Evolutionary conservation across 371 early-diverging fungal species (phyloP).

Genomic region (Mucor sp.): DNA sequence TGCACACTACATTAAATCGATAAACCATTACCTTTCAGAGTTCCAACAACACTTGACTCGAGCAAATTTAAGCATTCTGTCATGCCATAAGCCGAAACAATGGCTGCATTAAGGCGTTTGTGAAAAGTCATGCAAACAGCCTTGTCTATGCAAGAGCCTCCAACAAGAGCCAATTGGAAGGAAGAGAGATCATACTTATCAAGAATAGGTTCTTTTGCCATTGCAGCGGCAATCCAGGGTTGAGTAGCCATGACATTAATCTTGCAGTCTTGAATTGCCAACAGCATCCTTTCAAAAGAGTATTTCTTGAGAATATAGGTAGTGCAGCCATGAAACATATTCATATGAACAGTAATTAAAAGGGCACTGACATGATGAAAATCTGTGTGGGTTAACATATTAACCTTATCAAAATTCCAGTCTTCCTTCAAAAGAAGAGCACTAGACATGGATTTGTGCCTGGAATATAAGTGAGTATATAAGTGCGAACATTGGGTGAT

Average conservation of each 20-base stretch:
- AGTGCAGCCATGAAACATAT: conserved; percentile 33
- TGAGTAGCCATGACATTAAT: conserved; percentile 67
- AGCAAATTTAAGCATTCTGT: conserved; percentile 20
- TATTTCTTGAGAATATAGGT: conserved; percentile 67
- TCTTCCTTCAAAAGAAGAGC: background rate
- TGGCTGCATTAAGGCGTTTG: conserved; percentile 28
- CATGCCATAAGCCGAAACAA: conserved; percentile 37
- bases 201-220: conserved; percentile 67
- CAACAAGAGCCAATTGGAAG: conserved; percentile 58
- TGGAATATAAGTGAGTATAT: background rate
- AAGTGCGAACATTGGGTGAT: too few species aligned
- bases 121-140: conserved; percentile 18
- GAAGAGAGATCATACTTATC: conserved; percentile 67
- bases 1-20: background rate
- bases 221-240: conserved; percentile 72
- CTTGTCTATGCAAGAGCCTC: conserved; percentile 62
- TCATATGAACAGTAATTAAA: background rate
- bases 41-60: conserved; percentile 12
- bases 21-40: conserved; percentile 31
- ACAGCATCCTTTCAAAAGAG: conserved; percentile 59
- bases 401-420: background rate
- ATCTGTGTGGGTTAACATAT: background rate
- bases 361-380: conserved; percentile 16
- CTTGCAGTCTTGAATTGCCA: conserved; percentile 55
- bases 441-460: background rate